A percentile compares a stretch with the other conserved stretches of the same genome.
These are phyloP conservation scores for Candida neerlandica DNA, from an alignment of 1,139 yeast genomes.

Conservation along the genomic window DNA sequence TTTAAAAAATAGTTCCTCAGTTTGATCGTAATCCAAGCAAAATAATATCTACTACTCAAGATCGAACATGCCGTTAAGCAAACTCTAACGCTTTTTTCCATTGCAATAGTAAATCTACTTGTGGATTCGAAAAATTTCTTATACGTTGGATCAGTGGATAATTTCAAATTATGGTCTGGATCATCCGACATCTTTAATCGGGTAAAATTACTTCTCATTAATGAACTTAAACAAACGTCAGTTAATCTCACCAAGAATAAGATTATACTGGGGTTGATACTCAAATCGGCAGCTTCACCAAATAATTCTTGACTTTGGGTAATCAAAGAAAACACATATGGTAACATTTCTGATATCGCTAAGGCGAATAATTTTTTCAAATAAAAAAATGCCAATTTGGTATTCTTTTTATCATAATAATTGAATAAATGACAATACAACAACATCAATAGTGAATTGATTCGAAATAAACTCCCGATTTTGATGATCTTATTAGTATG, in stretches of 20 bases:
- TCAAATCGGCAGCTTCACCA: slow-evolving; percentile 36
- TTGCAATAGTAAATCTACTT: slow-evolving; percentile 26
- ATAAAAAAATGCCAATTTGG: slow-evolving; percentile 28
- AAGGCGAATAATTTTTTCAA: slow-evolving; percentile 31
- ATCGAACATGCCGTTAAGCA: slow-evolving; percentile 33
- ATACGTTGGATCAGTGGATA: slow-evolving; percentile 19
- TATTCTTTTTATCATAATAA: slow-evolving; percentile 32
- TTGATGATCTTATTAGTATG: slow-evolving; percentile 40
- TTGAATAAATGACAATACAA: slow-evolving; percentile 35
- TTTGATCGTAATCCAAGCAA: slow-evolving; percentile 51
- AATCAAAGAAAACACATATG: slow-evolving; percentile 33
- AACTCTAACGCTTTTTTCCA: slow-evolving; percentile 36
- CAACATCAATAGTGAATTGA: slow-evolving; percentile 31
- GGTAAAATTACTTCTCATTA: slow-evolving; percentile 29
- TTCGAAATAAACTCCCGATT: slow-evolving; percentile 29
- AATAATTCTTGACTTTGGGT: slow-evolving; percentile 23
- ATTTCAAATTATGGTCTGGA: slow-evolving; percentile 20
- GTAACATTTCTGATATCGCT: slow-evolving; percentile 36
- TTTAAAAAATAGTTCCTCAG: slow-evolving; percentile 37
- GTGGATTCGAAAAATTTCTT: slow-evolving; percentile 21
- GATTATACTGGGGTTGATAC: slow-evolving; percentile 44
- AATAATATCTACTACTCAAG: slow-evolving; percentile 46
- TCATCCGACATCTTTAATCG: slow-evolving; percentile 18
- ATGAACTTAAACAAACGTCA: slow-evolving; percentile 32
- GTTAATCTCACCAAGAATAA: slow-evolving; percentile 38